phyloP scores from a whole-genome alignment of 257 asterid genomes.

The Fraxinus anomala region DNA sequence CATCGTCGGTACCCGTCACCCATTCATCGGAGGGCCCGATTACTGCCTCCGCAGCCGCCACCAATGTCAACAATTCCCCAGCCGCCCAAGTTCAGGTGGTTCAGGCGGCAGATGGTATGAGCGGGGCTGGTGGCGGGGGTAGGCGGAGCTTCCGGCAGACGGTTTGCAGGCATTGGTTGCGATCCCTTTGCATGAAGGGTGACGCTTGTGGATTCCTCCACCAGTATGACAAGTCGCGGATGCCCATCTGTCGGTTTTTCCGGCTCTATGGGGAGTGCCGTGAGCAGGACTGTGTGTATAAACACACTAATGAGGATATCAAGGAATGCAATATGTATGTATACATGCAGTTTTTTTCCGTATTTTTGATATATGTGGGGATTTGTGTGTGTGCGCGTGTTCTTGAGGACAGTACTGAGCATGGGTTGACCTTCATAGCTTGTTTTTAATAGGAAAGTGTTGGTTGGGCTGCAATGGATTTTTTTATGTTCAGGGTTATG shows the following conservation, averaged over 20 bases:
- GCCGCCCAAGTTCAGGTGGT: constrained; percentile 20
- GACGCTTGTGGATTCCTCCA: constrained; percentile 90
- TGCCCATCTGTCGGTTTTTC: constrained; percentile 87
- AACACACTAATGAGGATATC: constrained; percentile 90
- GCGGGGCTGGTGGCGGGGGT: constrained; percentile 21
- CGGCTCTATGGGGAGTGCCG: constrained; percentile 85
- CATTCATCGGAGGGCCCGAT: constrained; percentile 45
- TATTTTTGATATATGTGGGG: not conserved
- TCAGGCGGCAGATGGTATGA: constrained; percentile 37
- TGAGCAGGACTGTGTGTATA: constrained; percentile 91
- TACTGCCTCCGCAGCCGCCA: constrained; percentile 35
- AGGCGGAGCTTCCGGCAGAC: constrained; percentile 86
- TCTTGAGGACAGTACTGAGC: not conserved
- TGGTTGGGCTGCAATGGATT: not conserved
- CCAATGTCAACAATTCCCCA: constrained; percentile 26
- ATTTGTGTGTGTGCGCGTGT: not conserved
- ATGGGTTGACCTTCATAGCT: not conserved
- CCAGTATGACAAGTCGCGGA: constrained; percentile 83
- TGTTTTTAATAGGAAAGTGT: not conserved
- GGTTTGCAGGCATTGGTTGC: constrained; percentile 87
- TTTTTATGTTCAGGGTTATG: not conserved
- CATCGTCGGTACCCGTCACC: constrained; percentile 72
- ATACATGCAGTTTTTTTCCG: not conserved
- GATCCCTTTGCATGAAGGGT: constrained; percentile 86
- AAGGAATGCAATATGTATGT: constrained; percentile 91